Evolutionary conservation across 2,329 filamentous ascomycete genomes (phyloP), one percentile per base, ranked within the genome.

Genomic region (Colletotrichum truncatum): DNA sequence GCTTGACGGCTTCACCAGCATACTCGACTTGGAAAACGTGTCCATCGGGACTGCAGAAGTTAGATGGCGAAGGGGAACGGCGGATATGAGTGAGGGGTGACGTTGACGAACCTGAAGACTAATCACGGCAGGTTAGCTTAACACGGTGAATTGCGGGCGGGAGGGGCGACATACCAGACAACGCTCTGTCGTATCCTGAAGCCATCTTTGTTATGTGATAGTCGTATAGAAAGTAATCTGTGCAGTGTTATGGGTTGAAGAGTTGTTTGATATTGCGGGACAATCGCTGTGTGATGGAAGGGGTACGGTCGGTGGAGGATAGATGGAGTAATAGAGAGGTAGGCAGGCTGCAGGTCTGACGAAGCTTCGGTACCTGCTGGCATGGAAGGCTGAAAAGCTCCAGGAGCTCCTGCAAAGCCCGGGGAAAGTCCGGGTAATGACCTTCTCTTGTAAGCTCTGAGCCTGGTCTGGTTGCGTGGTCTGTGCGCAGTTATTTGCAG

Each of bases 11-110:
- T 84, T 99, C 96, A 72, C 97, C 92, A 61, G 96, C 96, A 88
- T 99, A 99, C 87, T 99, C 96, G 76, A 99, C 96, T 83, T 99
- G 96, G 84, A 99, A 99, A 75, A 99, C 96, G 85, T 99, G 96
- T 82, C 96, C 96, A 83, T 99, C 96, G 76, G 96, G 96, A 88
- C 95, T 98, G 76, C 51, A 63, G 49, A n/a, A 38, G 77, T 91
- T 80, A 89, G 84, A 73, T 69, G 30, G 26, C 64, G 56, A 55
- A 32, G 23, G 41, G 30, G 39, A 43, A n/a, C n/a, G 53, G 41
- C n/a, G 68, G 52, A 55, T 51, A 64, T 34, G 30, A 46, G 21
- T 45, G 70, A 54, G 21, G 67, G 51, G 63, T 48, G 14, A 49
- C 43, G 34, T 56, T 30, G 71, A 79, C 83, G 71, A 83, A 93